phyloP scores from a whole-genome alignment of 1,284 basidiomycete species.

The Puccinia brachypodii region DNA sequence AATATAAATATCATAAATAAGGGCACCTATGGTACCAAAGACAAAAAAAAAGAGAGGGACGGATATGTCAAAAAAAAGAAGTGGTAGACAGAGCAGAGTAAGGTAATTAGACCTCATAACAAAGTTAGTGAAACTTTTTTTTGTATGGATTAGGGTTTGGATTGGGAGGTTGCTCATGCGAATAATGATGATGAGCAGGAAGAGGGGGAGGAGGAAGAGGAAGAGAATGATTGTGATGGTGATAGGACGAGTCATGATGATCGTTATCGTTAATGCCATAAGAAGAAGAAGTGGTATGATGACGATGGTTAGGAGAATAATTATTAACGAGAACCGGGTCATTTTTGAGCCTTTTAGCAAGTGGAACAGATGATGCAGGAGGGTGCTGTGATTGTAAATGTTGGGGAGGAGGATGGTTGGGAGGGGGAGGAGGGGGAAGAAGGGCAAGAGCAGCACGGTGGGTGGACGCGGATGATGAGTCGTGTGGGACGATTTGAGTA shows the following conservation, averaged over 20 bases:
- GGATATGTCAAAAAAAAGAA: too few relatives aligned
- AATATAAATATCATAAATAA: too few relatives aligned
- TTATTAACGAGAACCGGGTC: too few relatives aligned
- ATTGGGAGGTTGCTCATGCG: neutral
- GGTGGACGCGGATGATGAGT: neutral
- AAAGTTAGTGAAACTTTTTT: too few relatives aligned
- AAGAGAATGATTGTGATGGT: neutral
- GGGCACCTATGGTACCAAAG: too few relatives aligned
- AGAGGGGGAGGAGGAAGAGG: neutral
- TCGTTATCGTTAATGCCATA: too few relatives aligned
- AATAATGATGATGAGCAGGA: neutral
- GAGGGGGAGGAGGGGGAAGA: too few relatives aligned
- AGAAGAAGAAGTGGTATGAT: neutral
- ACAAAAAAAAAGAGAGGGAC: too few relatives aligned
- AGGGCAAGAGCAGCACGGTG: too few relatives aligned
- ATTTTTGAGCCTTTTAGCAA: slow-evolving; percentile 27
- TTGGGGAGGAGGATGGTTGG: neutral
- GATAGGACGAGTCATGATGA: neutral
- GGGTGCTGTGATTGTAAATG: neutral
- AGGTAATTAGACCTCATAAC: too few relatives aligned
- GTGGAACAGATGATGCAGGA: neutral
- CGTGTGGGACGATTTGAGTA: neutral
- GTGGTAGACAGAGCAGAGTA: too few relatives aligned
- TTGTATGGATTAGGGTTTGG: neutral
- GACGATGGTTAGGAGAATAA: neutral